Percentiles rank a stretch among this genome's conserved stretches.
Conservation (phyloP, 306 rosid species). For the Casuarina glauca region DNA sequence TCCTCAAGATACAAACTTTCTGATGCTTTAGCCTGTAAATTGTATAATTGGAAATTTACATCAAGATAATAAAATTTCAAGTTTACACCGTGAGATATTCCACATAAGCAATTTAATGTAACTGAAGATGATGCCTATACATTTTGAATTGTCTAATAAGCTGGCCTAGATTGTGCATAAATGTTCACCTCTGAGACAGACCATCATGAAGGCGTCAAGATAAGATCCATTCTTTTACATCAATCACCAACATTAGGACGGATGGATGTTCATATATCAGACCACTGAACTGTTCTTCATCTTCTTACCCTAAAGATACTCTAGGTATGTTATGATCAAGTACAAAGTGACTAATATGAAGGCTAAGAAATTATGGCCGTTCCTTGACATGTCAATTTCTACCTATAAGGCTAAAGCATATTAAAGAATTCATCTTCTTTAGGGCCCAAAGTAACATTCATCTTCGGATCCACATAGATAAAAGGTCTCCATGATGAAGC, state of each 20-base stretch:
- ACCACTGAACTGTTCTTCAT: neutral
- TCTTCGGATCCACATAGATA: constrained; percentile 5
- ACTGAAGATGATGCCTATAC: neutral
- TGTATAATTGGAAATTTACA: neutral
- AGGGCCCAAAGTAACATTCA: neutral
- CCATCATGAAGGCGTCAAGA: neutral
- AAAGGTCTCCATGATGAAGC: constrained; percentile 10
- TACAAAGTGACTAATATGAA: neutral
- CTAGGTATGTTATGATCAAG: constrained; percentile 6
- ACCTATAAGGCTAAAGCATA: neutral
- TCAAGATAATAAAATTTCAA: neutral
- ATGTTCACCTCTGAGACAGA: constrained; percentile 11
- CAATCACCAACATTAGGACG: neutral
- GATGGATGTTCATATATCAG: neutral
- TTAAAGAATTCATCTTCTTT: neutral
- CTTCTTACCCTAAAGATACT: constrained; percentile 7
- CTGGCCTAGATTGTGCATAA: neutral
- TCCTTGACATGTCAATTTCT: neutral
- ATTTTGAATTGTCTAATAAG: constrained; percentile 9
- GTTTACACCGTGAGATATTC: constrained; percentile 5
- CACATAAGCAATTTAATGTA: constrained; percentile 17
- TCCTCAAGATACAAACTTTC: constrained; percentile 45
- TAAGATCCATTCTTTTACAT: neutral
- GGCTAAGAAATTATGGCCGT: neutral
- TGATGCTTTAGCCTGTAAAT: constrained; percentile 46